Conservation (phyloP, 192 early-diverging fungal species). For the Coemansia biformis region DNA sequence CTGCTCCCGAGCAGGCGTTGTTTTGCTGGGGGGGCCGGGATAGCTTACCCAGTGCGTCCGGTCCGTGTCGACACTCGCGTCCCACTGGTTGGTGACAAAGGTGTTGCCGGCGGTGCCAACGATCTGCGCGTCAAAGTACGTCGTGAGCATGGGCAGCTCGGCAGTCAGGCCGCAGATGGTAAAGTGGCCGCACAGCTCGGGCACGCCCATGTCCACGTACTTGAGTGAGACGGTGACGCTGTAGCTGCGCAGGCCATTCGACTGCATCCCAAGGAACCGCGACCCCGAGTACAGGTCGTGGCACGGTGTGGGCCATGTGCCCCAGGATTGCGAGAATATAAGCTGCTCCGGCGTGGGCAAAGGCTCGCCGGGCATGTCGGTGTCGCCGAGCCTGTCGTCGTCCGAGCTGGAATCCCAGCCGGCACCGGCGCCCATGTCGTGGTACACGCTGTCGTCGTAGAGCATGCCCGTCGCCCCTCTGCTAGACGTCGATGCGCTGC, state of each 20-base stretch:
- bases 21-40: too few species aligned
- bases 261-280: slow-evolving; percentile 43
- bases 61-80: slow-evolving; percentile 64
- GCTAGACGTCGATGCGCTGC: too few species aligned
- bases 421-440: too few species aligned
- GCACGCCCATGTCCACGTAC: slow-evolving; percentile 61
- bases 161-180: slow-evolving; percentile 67
- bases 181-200: slow-evolving; percentile 68
- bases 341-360: slow-evolving; percentile 45
- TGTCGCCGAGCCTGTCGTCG: neutral
- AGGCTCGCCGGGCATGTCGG: slow-evolving; percentile 15
- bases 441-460: neutral
- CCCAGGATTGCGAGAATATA: slow-evolving; percentile 47
- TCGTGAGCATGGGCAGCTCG: slow-evolving; percentile 66
- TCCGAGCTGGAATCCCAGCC: neutral
- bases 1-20: too few species aligned
- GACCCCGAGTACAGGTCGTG: slow-evolving; percentile 51
- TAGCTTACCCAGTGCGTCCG: slow-evolving; percentile 68
- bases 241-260: slow-evolving; percentile 45
- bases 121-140: slow-evolving; percentile 74
- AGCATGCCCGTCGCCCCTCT: neutral
- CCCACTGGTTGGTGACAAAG: slow-evolving; percentile 73
- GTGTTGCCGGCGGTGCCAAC: slow-evolving; percentile 56
- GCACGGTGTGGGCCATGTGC: slow-evolving; percentile 49
- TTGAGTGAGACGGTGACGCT: slow-evolving; percentile 33